phyloP scores from a whole-genome alignment of 2,329 filamentous ascomycete genomes.

The Epichloe hybrida region DNA sequence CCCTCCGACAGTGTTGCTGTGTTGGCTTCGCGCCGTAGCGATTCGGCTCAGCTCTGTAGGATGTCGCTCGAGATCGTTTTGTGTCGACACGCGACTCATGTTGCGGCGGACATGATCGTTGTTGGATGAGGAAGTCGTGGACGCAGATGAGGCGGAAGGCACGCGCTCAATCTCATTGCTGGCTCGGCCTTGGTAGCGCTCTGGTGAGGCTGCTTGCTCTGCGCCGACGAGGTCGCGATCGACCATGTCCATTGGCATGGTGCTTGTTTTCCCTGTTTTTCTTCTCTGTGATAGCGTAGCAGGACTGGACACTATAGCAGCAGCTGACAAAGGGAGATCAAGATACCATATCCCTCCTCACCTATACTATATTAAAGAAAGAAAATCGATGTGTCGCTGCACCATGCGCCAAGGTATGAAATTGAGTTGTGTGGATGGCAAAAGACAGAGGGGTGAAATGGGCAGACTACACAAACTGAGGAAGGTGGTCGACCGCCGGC shows the following conservation, averaged over 20 bases:
- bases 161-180: constrained; percentile 48
- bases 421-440: not conserved
- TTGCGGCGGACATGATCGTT: constrained; percentile 21
- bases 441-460: not conserved
- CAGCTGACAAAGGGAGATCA: too few relatives aligned
- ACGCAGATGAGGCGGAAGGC: constrained; percentile 36
- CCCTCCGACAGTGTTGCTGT: constrained; percentile 57
- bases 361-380: not conserved
- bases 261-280: not conserved
- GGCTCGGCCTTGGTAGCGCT: constrained; percentile 23
- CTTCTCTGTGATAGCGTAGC: not conserved
- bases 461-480: not conserved
- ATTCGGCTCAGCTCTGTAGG: constrained; percentile 59
- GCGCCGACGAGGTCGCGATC: constrained; percentile 40
- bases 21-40: constrained; percentile 56
- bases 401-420: too few relatives aligned
- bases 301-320: not conserved
- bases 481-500: not conserved
- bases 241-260: constrained; percentile 34
- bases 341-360: too few relatives aligned
- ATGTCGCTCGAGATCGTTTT: constrained; percentile 54
- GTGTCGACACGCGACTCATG: constrained; percentile 50
- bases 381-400: too few relatives aligned
- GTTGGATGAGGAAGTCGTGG: constrained; percentile 34
- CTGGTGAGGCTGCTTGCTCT: constrained; percentile 40